These are phyloP conservation scores for Ceratobasidium theobromae DNA, from an alignment of 1,284 basidiomycete species.

Conservation along the genomic window DNA sequence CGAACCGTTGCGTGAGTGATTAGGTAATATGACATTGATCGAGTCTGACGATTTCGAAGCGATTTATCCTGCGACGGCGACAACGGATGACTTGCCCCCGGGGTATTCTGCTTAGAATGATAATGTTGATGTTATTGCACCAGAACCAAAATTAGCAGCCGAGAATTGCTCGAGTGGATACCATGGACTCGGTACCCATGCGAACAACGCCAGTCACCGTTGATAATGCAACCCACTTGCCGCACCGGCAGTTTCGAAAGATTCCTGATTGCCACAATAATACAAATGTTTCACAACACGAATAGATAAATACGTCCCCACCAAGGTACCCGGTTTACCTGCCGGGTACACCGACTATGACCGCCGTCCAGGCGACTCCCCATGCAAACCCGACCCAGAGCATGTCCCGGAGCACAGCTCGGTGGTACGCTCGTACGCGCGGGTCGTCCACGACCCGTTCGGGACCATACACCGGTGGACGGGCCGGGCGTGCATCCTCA, in stretches of 20 bases:
- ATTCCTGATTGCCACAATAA: neutral
- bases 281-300: neutral
- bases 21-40: neutral
- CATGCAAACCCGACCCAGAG: slow-evolving; percentile 39
- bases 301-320: neutral
- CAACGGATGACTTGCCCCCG: neutral
- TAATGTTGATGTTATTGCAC: too few relatives aligned
- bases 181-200: too few relatives aligned
- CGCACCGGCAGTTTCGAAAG: too few relatives aligned
- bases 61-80: neutral
- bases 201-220: too few relatives aligned
- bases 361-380: slow-evolving; percentile 38
- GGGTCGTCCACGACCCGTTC: slow-evolving; percentile 47
- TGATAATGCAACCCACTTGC: too few relatives aligned
- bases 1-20: slow-evolving; percentile 61
- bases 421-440: slow-evolving; percentile 46
- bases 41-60: neutral
- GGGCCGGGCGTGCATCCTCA: slow-evolving; percentile 33
- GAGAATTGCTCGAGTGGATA: too few relatives aligned
- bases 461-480: slow-evolving; percentile 48
- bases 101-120: neutral
- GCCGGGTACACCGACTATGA: slow-evolving; percentile 36
- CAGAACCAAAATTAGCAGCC: too few relatives aligned
- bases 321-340: neutral
- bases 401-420: slow-evolving; percentile 43